These are phyloP conservation scores for Podospora pseudoanserina DNA, from an alignment of 495 filamentous ascomycete species.

Conservation along the genomic window DNA sequence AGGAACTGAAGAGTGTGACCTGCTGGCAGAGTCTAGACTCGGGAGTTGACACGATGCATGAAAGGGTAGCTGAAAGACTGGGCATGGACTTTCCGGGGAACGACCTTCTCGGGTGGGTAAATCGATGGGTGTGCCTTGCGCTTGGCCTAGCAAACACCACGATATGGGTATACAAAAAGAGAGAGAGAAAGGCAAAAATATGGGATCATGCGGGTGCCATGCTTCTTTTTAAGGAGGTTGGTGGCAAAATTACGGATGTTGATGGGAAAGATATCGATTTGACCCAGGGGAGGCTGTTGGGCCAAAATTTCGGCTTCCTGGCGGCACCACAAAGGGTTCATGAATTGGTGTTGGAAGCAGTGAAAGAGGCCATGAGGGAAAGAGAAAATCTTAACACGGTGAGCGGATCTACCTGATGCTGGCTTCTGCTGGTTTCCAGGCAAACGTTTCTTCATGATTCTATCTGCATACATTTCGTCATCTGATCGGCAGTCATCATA, in stretches of 20 bases:
- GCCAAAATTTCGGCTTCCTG: slow-evolving; percentile 49
- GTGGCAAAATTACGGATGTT: slow-evolving; percentile 61
- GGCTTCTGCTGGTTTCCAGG: not conserved
- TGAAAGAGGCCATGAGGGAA: slow-evolving; percentile 29
- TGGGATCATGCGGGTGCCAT: slow-evolving; percentile 74
- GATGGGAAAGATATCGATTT: slow-evolving; percentile 52
- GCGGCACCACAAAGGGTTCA: slow-evolving; percentile 41
- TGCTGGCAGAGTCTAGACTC: slow-evolving; percentile 41
- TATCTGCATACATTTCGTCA: not conserved
- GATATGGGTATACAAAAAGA: slow-evolving; percentile 57
- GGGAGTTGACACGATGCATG: slow-evolving; percentile 42
- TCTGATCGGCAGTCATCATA: not conserved
- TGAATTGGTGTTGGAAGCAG: slow-evolving; percentile 31
- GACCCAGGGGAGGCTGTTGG: slow-evolving; percentile 41
- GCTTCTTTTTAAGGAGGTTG: slow-evolving; percentile 63
- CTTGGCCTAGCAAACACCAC: slow-evolving; percentile 58
- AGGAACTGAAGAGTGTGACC: slow-evolving; percentile 37
- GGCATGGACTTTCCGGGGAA: slow-evolving; percentile 48
- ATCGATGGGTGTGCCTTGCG: slow-evolving; percentile 60
- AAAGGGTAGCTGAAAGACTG: slow-evolving; percentile 45
- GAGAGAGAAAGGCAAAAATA: slow-evolving; percentile 54
- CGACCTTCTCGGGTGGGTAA: slow-evolving; percentile 61
- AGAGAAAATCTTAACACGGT: not conserved
- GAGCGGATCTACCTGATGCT: not conserved
- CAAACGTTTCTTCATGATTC: not conserved